Percentiles rank a stretch among this genome's conserved stretches.
Conservation (phyloP, 352 stramenopile genomes). For the Phytophthora tubulina region DNA sequence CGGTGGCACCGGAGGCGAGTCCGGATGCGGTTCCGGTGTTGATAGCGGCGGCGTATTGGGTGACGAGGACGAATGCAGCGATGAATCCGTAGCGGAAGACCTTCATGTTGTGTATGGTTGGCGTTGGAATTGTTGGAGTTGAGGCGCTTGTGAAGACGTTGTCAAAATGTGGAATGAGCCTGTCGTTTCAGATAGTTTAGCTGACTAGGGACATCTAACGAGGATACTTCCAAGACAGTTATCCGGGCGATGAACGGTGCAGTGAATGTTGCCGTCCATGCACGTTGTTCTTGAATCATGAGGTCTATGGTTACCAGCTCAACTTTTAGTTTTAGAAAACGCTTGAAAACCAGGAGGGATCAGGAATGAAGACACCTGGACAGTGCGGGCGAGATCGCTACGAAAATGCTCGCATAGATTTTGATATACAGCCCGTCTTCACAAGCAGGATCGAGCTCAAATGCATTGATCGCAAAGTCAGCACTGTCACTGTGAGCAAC, state of each 20-base stretch:
- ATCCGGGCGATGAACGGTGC: too few relatives aligned
- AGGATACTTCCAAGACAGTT: too few relatives aligned
- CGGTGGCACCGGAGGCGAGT: constrained; percentile 29
- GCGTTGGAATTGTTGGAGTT: background rate
- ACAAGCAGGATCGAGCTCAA: background rate
- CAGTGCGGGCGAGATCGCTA: too few relatives aligned
- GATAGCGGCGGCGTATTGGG: background rate
- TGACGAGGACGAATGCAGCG: background rate
- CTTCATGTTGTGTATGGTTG: background rate
- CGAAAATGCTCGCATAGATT: too few relatives aligned
- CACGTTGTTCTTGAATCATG: too few relatives aligned
- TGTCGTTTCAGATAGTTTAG: background rate
- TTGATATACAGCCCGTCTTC: too few relatives aligned
- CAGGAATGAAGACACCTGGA: background rate
- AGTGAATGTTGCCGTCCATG: too few relatives aligned
- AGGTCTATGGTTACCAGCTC: too few relatives aligned
- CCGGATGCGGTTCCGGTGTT: constrained; percentile 28
- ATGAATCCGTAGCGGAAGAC: background rate
- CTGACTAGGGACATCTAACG: too few relatives aligned
- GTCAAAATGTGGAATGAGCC: background rate
- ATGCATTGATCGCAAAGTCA: background rate
- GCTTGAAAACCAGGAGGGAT: constrained; percentile 11
- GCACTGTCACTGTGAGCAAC: too few relatives aligned
- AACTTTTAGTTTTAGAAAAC: background rate
- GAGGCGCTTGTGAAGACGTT: background rate